A percentile compares a stretch with the other conserved stretches of the same genome.
These are phyloP conservation scores for Actinomortierella ambigua DNA, from an alignment of 371 early-diverging fungal genomes.

Conservation along the genomic window DNA sequence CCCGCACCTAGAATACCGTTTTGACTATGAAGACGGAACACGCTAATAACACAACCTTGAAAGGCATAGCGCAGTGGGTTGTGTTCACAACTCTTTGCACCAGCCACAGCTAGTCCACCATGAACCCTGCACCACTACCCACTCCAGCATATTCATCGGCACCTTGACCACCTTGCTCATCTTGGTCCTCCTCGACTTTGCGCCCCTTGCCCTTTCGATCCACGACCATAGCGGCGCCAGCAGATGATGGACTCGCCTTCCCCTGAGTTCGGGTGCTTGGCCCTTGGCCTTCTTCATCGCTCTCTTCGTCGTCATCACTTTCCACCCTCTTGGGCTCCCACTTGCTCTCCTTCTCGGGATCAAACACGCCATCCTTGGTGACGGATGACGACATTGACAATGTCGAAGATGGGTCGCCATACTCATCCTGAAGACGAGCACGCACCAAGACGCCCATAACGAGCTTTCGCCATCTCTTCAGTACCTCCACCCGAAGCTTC, in stretches of 20 bases:
- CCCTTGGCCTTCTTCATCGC: conserved; percentile 5
- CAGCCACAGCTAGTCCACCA: conserved; percentile 21
- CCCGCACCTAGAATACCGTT: too few relatives aligned
- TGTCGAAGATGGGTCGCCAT: conserved; percentile 32
- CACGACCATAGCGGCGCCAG: neutral
- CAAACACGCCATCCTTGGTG: too few relatives aligned
- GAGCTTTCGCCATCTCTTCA: conserved; percentile 65
- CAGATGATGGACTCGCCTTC: neutral
- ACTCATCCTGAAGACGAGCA: conserved; percentile 59
- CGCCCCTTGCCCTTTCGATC: neutral
- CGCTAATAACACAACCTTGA: too few relatives aligned
- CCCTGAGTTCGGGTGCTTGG: neutral
- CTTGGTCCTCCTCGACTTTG: neutral
- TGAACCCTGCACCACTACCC: conserved; percentile 32
- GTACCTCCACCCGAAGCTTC: conserved; percentile 55
- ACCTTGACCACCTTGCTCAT: neutral
- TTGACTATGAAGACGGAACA: too few relatives aligned
- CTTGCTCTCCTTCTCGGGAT: neutral
- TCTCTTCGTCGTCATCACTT: conserved; percentile 11
- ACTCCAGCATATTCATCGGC: neutral
- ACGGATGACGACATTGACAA: too few relatives aligned
- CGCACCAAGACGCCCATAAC: conserved; percentile 58
- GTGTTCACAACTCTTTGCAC: too few relatives aligned
- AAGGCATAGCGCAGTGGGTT: too few relatives aligned
- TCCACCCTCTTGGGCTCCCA: conserved; percentile 25